Base-by-base conservation (phyloP, 305 asterid genomes). In the Stenogyne calaminthoides region DNA sequence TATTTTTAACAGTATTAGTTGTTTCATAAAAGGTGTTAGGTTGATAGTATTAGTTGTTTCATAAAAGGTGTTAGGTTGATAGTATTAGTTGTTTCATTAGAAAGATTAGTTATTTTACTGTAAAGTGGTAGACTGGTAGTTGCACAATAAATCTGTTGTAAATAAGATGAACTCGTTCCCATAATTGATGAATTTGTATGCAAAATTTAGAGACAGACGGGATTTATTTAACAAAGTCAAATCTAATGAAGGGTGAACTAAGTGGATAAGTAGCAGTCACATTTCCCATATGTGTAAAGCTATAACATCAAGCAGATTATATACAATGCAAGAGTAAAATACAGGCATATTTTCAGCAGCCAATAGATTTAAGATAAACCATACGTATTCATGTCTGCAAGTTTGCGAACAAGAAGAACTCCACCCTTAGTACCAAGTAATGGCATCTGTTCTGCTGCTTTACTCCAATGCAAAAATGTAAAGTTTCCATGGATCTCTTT, bases 321-420 rank as follows among this genome's bases (percentile, higher is more conserved):
- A 52, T 34, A 42, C 19, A 34, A 40, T 12, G 27, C 18, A 42
- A 51, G 36, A 75, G 36, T 20, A 29, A 54, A 42, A 10, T 15
- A 11, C 46, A 9, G 46, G 46, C 46, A 40, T 9, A 40, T 40
- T 40, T n/a, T 40, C 46, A 40, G 10, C 46, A 40, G 12, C 46
- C 46, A 40, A 40, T 40, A 32, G 36, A 32, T 32, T 32, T 4
- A 32, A 32, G 36, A 6, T 32, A 32, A 67, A 52, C 42, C 87
- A 69, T 91, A 93, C 95, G 54, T 82, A 84, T 78, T 83, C 40
- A 92, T 82, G 39, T 36, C 42, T 27, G 96, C 89, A 71, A 92
- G 69, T 85, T 86, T 92, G 54, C 98, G 84, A 65, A 91, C 97
- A 63, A 93, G 98, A 79, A 91, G 90, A 65, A 97, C 89, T 74